Conservation (phyloP, 495 filamentous ascomycete genomes). For the Trichoderma parareesei region DNA sequence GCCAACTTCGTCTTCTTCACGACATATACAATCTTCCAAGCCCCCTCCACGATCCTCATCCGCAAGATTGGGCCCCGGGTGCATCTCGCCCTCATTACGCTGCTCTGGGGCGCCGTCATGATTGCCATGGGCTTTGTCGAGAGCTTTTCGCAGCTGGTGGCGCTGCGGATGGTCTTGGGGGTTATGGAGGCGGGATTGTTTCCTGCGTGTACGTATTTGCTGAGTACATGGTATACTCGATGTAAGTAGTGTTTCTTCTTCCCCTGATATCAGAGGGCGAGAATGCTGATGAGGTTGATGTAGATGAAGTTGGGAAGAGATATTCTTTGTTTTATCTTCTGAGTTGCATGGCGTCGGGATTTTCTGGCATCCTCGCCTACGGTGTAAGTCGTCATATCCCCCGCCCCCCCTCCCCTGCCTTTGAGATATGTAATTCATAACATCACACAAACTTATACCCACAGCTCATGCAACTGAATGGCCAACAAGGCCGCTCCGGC, state of each 20-base stretch:
- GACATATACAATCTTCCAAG: slow-evolving; percentile 57
- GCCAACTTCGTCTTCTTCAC: slow-evolving; percentile 53
- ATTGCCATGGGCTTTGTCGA: slow-evolving; percentile 56
- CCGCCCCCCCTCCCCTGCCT: background rate
- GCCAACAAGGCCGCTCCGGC: slow-evolving; percentile 38
- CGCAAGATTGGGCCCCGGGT: slow-evolving; percentile 53
- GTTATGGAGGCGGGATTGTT: slow-evolving; percentile 61
- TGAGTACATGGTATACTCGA: slow-evolving; percentile 57
- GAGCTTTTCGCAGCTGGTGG: slow-evolving; percentile 43
- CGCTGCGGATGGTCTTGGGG: slow-evolving; percentile 50
- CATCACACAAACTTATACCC: background rate
- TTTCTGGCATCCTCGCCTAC: slow-evolving; percentile 56
- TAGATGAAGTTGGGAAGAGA: slow-evolving; percentile 55
- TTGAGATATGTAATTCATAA: background rate
- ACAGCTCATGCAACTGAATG: slow-evolving; percentile 49
- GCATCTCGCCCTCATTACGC: slow-evolving; percentile 45
- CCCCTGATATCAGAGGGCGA: background rate
- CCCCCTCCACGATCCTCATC: slow-evolving; percentile 47
- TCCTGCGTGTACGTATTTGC: slow-evolving; percentile 53
- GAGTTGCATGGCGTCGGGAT: slow-evolving; percentile 52
- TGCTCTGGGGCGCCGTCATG: slow-evolving; percentile 43
- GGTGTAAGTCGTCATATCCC: slow-evolving; percentile 27
- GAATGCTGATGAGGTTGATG: background rate
- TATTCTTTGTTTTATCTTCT: slow-evolving; percentile 59
- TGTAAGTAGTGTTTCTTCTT: slow-evolving; percentile 25